Evolutionary conservation across 495 filamentous ascomycete genomes (phyloP).

Genomic region (Cetradonia linearis): DNA sequence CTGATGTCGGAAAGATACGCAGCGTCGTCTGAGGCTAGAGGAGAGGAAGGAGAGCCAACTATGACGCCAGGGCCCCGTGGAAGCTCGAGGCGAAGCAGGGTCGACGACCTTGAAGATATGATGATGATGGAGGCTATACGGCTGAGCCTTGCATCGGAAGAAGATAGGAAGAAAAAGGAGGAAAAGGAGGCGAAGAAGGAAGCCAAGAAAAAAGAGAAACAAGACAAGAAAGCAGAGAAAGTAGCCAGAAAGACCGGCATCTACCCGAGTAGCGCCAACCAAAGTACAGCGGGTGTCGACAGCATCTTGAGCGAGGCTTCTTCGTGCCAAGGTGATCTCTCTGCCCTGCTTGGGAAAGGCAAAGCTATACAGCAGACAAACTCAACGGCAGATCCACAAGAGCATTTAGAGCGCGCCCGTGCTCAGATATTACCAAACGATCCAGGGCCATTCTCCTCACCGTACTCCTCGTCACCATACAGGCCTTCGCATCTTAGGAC

Average conservation of each 20-base stretch:
- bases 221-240: constrained; percentile 69
- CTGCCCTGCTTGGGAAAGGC: constrained; percentile 51
- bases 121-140: constrained; percentile 98
- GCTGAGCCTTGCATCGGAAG: constrained; percentile 77
- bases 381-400: constrained; percentile 15
- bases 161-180: constrained; percentile 71
- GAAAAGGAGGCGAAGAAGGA: constrained; percentile 75
- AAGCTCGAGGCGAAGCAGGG: constrained; percentile 51
- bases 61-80: constrained; percentile 42
- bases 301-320: constrained; percentile 35
- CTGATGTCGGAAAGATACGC: constrained; percentile 41
- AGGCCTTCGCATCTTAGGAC: constrained; percentile 62
- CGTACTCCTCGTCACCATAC: constrained; percentile 30
- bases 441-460: constrained; percentile 26
- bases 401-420: constrained; percentile 25
- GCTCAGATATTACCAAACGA: constrained; percentile 24
- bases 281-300: constrained; percentile 26
- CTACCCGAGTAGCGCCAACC: constrained; percentile 34
- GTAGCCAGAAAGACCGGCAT: constrained; percentile 52
- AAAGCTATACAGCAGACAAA: constrained; percentile 59
- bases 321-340: constrained; percentile 23
- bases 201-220: constrained; percentile 72
- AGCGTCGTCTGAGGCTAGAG: constrained; percentile 30
- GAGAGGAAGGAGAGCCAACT: constrained; percentile 35
- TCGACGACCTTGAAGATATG: constrained; percentile 90